Percentiles rank a stretch among this genome's conserved stretches.
Evolutionary conservation across 2,329 filamentous ascomycete species (phyloP).

Genomic region (Ascochyta lentis): DNA sequence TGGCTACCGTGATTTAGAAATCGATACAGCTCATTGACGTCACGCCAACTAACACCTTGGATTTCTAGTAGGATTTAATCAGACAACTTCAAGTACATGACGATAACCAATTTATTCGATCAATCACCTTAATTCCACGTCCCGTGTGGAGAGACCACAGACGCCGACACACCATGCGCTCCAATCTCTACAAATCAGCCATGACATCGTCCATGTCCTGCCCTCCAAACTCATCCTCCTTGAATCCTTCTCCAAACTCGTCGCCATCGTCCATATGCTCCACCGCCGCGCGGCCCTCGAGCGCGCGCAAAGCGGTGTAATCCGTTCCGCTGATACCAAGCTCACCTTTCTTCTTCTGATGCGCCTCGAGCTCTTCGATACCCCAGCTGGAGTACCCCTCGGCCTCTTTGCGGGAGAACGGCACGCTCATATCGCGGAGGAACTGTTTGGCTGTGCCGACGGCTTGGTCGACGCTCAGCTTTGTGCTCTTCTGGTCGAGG

Average conservation of each 20-base stretch:
- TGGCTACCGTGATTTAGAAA: no score
- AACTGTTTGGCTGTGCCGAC: conserved; percentile 89
- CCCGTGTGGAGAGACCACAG: background rate
- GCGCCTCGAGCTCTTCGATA: conserved; percentile 74
- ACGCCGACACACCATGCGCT: background rate
- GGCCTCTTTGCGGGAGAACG: conserved; percentile 81
- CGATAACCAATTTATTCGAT: no score
- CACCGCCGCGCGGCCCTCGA: conserved; percentile 40
- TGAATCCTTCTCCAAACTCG: conserved; percentile 19
- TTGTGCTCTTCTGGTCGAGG: conserved; percentile 82
- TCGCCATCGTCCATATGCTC: conserved; percentile 25
- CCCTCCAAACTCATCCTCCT: conserved; percentile 45
- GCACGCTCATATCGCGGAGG: conserved; percentile 88
- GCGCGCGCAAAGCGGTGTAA: conserved; percentile 48
- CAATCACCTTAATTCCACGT: no score
- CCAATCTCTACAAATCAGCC: conserved; percentile 35
- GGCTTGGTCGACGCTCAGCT: conserved; percentile 94
- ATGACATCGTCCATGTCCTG: conserved; percentile 47
- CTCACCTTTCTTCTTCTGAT: conserved; percentile 77
- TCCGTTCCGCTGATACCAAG: conserved; percentile 71
- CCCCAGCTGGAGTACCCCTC: conserved; percentile 96
- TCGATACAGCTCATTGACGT: no score
- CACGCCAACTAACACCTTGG: no score
- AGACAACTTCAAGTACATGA: no score
- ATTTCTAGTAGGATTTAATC: no score